Evolutionary conservation across 345 rosid species (phyloP), one percentile per base, ranked within the genome.

Genomic region (Salix viminalis): DNA sequence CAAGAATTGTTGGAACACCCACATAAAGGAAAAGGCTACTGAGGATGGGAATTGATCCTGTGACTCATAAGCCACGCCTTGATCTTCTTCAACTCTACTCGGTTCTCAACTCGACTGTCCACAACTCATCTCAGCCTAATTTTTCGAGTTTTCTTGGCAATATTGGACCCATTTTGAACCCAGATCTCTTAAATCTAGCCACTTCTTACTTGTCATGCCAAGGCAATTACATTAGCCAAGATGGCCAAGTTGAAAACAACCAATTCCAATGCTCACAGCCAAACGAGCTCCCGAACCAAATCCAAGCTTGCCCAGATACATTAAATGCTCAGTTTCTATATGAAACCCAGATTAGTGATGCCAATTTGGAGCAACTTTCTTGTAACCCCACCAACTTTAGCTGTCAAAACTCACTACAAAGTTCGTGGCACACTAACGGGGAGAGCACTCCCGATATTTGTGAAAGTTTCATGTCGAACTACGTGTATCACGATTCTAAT

Each of bases 1-100:
- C 32, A 94, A 94, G 76, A 94, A 94, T 70, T 91, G 85, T 54
- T 94, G 98, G 98, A 94, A 94, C 84, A 94, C 98, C 52, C 94
- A 84, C 85, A 89, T 94, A 79, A 92, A 83, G 84, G 84, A 94
- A 91, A 76, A 89, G 79, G 60, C 89, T 94, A 2, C 28, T 91
- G 3, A 84, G 88, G 73, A 89, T 91, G 96, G 97, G 98, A 52
- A 92, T 94, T 18, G 98, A 94, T 70, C 98, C 98, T 9, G 87
- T 87, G 1, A 94, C 98, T 46, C 98, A 94, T 56, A 77, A 71
- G 52, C 97, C 97, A 28, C 90, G 91, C 15, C 82, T 94, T 9
- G 94, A 90, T 74, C 76, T 83, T 67, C 79, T 78, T 61, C 79
- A 78, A 16, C 81, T 80, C 30, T 69, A 67, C 75, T 78, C 88